Evolutionary conservation across 768 basidiomycete species (phyloP).

Genomic region (Paxillus involutus): DNA sequence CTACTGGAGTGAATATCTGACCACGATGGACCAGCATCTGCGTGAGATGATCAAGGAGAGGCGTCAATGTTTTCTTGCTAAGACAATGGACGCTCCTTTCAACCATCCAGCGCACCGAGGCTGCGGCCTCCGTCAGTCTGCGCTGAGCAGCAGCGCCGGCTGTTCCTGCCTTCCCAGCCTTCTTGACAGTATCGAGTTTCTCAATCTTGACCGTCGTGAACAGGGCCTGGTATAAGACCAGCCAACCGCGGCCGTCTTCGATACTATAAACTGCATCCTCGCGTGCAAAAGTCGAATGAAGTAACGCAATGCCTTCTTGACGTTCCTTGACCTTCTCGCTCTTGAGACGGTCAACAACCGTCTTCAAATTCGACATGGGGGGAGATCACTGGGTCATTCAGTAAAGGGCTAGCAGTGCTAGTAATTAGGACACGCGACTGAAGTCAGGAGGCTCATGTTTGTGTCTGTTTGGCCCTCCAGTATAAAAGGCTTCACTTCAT

Average conservation of each 20-base stretch:
- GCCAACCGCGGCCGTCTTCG: conserved; percentile 51
- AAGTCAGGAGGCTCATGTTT: conserved; percentile 19
- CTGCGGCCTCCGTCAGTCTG: conserved; percentile 66
- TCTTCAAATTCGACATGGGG: conserved; percentile 43
- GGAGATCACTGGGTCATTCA: conserved; percentile 3
- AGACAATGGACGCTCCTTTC: conserved; percentile 60
- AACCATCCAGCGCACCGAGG: conserved; percentile 69
- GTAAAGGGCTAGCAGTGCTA: not conserved
- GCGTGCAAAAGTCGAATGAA: conserved; percentile 52
- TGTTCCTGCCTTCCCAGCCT: conserved; percentile 40
- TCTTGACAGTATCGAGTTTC: conserved; percentile 45
- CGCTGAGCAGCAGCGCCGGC: conserved; percentile 48
- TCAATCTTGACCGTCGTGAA: conserved; percentile 68
- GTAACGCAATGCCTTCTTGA: conserved; percentile 54
- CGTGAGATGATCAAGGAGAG: conserved; percentile 64
- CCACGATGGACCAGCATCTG: conserved; percentile 55
- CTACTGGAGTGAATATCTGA: conserved; percentile 59
- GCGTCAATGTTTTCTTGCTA: conserved; percentile 51
- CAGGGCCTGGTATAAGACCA: conserved; percentile 68
- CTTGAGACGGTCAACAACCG: conserved; percentile 50
- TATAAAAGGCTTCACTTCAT: conserved; percentile 22
- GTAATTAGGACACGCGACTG: conserved; percentile 12
- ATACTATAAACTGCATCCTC: conserved; percentile 42
- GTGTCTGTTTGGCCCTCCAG: conserved; percentile 25
- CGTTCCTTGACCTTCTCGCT: conserved; percentile 71